Evolutionary conservation across 2,329 filamentous ascomycete genomes (phyloP).

Genomic region (Exophiala alcalophila): DNA sequence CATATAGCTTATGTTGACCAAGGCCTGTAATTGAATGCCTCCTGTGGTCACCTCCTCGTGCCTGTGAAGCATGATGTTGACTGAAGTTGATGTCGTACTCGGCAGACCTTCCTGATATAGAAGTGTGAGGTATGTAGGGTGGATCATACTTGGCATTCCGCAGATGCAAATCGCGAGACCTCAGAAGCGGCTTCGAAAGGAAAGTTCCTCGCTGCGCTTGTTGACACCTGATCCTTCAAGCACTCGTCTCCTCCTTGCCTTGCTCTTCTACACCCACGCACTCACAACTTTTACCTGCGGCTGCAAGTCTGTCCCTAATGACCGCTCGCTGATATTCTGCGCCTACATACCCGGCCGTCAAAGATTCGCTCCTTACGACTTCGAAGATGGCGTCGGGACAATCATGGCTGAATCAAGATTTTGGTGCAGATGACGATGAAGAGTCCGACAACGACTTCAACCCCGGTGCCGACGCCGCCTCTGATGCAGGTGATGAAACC

Average conservation of each 20-base stretch:
- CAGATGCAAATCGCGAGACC: too few relatives aligned
- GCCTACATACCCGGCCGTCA: background rate
- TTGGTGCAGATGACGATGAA: constrained; percentile 48
- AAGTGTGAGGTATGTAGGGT: too few relatives aligned
- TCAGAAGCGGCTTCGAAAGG: too few relatives aligned
- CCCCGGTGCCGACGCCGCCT: constrained; percentile 69
- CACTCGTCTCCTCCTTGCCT: background rate
- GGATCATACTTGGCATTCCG: too few relatives aligned
- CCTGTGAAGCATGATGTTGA: too few relatives aligned
- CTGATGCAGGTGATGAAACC: constrained; percentile 62
- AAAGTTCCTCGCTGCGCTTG: too few relatives aligned
- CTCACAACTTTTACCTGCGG: background rate
- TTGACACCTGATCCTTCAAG: too few relatives aligned
- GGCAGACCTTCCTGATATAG: too few relatives aligned
- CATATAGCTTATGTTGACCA: too few relatives aligned
- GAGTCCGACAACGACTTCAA: constrained; percentile 88
- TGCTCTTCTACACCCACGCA: background rate
- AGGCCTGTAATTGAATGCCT: too few relatives aligned
- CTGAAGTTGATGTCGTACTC: too few relatives aligned
- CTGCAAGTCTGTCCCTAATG: background rate
- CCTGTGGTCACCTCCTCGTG: too few relatives aligned
- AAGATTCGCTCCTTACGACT: background rate
- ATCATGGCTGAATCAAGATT: constrained; percentile 49
- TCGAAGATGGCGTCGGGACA: constrained; percentile 36
- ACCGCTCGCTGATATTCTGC: background rate